A percentile compares a stretch with the other conserved stretches of the same genome.
Evolutionary conservation across 2,329 filamentous ascomycete species (phyloP).

Genomic region (Trichophyton verrucosum): DNA sequence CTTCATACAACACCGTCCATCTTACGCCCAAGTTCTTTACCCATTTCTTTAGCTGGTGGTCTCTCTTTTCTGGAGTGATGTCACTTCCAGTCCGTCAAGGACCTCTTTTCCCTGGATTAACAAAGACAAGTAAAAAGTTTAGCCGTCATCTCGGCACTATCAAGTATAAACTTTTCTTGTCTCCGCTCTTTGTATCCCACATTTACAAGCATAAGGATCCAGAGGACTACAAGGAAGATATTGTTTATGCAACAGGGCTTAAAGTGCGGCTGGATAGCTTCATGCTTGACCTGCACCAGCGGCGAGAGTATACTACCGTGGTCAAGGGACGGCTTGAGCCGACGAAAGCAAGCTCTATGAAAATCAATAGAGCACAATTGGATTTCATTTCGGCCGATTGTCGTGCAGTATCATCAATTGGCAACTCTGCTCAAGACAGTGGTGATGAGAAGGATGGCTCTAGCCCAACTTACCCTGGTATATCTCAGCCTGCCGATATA

Average conservation of each 20-base stretch:
- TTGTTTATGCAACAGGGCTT: constrained; percentile 85
- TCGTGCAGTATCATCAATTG: constrained; percentile 80
- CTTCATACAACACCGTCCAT: constrained; percentile 93
- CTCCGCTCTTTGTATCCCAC: constrained; percentile 86
- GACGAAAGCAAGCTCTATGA: constrained; percentile 79
- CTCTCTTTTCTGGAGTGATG: constrained; percentile 87
- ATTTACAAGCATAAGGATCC: constrained; percentile 98
- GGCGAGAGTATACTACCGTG: constrained; percentile 80
- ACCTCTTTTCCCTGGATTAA: constrained; percentile 74
- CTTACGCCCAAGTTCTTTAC: constrained; percentile 93
- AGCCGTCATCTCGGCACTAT: constrained; percentile 93
- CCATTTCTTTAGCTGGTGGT: constrained; percentile 98
- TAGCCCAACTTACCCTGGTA: constrained; percentile 43
- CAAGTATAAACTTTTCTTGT: constrained; percentile 89
- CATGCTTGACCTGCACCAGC: constrained; percentile 90
- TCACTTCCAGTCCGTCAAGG: constrained; percentile 90
- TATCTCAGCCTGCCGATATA: constrained; percentile 45
- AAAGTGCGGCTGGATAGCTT: constrained; percentile 95
- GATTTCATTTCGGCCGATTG: constrained; percentile 88
- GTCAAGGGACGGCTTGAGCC: constrained; percentile 65
- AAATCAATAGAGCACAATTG: constrained; percentile 86
- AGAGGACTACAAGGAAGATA: constrained; percentile 66
- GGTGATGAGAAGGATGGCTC: constrained; percentile 53
- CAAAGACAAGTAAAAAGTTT: constrained; percentile 98
- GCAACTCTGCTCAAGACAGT: constrained; percentile 64